Conservation (phyloP, 306 rosid genomes). For the Oemleria cerasiformis region DNA sequence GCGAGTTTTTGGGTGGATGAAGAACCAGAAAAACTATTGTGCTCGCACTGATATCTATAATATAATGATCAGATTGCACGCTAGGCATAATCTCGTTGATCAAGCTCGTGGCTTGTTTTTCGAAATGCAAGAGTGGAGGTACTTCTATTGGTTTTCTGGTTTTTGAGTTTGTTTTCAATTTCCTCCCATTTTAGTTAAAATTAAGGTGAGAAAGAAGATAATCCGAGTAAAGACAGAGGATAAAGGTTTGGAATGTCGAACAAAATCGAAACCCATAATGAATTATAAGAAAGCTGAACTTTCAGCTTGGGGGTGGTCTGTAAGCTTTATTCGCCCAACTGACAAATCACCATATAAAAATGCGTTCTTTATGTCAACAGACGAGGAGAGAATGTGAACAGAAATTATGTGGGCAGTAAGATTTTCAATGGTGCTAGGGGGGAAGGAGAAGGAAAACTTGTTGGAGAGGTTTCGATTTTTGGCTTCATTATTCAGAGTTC, state of each 20-base stretch:
- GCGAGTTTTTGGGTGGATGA: conserved; percentile 80
- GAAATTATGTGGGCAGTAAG: too few species aligned
- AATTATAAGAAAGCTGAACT: not conserved
- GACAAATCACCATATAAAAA: too few species aligned
- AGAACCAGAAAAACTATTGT: conserved; percentile 64
- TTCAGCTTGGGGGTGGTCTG: too few species aligned
- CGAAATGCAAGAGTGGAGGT: conserved; percentile 97
- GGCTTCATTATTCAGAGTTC: too few species aligned
- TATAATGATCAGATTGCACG: conserved; percentile 82
- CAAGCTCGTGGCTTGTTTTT: conserved; percentile 96
- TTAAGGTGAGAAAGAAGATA: not conserved
- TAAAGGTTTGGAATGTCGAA: not conserved
- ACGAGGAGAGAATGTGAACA: too few species aligned
- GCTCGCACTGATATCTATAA: conserved; percentile 88
- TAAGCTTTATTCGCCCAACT: too few species aligned
- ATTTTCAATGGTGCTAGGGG: too few species aligned
- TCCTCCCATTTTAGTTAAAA: not conserved
- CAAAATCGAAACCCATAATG: not conserved
- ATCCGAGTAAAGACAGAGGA: not conserved
- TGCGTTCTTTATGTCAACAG: too few species aligned
- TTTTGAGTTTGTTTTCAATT: not conserved
- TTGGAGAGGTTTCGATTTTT: too few species aligned
- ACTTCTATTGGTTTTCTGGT: not conserved
- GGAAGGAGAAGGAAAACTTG: too few species aligned
- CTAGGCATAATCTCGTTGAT: conserved; percentile 70